A percentile compares a stretch with the other conserved stretches of the same genome.
Evolutionary conservation across 2,329 filamentous ascomycete genomes (phyloP).

Genomic region (Beauveria varroae): DNA sequence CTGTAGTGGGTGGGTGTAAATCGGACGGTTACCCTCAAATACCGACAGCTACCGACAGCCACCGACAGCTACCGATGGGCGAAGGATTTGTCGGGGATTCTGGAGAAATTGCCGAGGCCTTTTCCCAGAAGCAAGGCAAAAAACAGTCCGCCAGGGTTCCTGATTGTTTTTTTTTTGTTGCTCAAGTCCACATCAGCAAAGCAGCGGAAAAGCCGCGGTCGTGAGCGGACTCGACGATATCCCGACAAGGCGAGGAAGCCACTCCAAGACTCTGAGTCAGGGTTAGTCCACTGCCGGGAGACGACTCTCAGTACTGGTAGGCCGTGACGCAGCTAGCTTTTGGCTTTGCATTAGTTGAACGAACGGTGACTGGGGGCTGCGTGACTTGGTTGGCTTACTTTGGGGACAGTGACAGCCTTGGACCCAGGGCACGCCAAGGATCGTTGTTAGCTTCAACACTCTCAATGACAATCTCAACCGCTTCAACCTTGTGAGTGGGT

Average conservation of each 20-base stretch:
- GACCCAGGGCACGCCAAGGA: not conserved
- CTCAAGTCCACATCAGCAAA: not conserved
- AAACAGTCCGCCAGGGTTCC: not conserved
- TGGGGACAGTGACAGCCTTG: slow-evolving; percentile 3
- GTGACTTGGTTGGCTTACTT: not conserved
- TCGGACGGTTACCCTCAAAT: not conserved
- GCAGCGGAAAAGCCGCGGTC: not conserved
- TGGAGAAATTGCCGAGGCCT: not conserved
- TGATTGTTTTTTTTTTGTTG: not conserved
- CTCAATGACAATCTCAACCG: not conserved
- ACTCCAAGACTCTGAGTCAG: not conserved
- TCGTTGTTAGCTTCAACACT: not conserved
- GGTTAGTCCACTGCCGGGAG: not conserved
- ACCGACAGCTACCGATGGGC: not conserved
- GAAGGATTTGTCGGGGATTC: not conserved
- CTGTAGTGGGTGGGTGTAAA: not conserved
- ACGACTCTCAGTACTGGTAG: not conserved
- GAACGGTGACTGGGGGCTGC: not conserved
- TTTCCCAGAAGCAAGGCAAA: not conserved
- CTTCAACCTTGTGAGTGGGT: not conserved
- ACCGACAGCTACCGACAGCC: not conserved
- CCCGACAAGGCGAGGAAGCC: not conserved
- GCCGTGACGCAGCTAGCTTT: not conserved
- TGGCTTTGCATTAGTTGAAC: slow-evolving; percentile 3
- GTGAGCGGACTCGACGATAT: not conserved